Conservation (phyloP, 306 rosid genomes). For the Cicer yamashitae region DNA sequence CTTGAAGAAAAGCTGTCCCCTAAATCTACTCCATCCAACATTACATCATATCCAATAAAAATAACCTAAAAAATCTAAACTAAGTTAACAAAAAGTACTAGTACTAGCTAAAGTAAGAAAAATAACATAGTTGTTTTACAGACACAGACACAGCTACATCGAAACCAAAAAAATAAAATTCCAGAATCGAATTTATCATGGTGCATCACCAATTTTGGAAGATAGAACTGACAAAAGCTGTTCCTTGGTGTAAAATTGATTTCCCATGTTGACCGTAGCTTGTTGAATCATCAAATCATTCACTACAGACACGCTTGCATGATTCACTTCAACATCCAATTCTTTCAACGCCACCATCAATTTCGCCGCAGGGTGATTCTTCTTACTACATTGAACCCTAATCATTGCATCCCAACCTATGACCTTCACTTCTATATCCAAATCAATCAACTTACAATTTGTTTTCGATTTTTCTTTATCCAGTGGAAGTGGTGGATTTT, state of each 20-base stretch:
- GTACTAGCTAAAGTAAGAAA: background rate
- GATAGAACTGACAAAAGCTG: slow-evolving; percentile 70
- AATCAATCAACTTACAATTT: slow-evolving; percentile 38
- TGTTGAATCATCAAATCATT: slow-evolving; percentile 95
- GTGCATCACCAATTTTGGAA: slow-evolving; percentile 63
- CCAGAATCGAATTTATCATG: slow-evolving; percentile 46
- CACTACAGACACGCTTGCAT: slow-evolving; percentile 92
- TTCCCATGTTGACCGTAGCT: slow-evolving; percentile 90
- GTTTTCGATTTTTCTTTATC: background rate
- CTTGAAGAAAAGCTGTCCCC: slow-evolving; percentile 42
- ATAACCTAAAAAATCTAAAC: slow-evolving; percentile 44
- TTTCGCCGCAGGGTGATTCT: slow-evolving; percentile 89
- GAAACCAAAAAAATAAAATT: slow-evolving; percentile 32
- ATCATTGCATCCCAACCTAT: slow-evolving; percentile 96
- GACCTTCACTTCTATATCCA: slow-evolving; percentile 86
- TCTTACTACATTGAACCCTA: slow-evolving; percentile 77
- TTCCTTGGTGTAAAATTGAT: slow-evolving; percentile 78
- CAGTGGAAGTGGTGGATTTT: slow-evolving; percentile 16
- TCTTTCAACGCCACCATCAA: slow-evolving; percentile 87
- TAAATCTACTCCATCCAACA: slow-evolving; percentile 34
- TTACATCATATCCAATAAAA: slow-evolving; percentile 39
- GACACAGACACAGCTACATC: slow-evolving; percentile 2
- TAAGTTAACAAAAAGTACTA: slow-evolving; percentile 42
- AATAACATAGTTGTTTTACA: slow-evolving; percentile 46
- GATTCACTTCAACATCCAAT: slow-evolving; percentile 83